These are phyloP conservation scores for Stylosanthes scabra DNA, from an alignment of 331 rosid species.

Conservation along the genomic window DNA sequence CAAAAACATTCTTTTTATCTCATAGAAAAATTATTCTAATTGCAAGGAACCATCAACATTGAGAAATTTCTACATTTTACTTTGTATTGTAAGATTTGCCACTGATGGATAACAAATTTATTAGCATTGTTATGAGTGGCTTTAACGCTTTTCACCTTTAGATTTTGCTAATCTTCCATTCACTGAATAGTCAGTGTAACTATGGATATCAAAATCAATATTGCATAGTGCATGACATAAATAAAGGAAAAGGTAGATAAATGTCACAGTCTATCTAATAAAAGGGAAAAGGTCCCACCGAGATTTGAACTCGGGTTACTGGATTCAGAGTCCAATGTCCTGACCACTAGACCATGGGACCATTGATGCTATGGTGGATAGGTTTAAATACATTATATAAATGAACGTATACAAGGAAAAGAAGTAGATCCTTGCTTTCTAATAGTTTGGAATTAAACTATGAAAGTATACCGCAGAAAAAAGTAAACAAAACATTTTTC, in stretches of 20 bases:
- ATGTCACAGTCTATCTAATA: neutral
- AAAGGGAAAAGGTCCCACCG: constrained; percentile 70
- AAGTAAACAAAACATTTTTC: no score
- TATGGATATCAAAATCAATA: neutral
- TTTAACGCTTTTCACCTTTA: neutral
- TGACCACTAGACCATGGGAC: constrained; percentile 98
- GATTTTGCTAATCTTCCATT: neutral
- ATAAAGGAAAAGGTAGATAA: no score
- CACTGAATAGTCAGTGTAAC: neutral
- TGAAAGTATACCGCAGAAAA: no score
- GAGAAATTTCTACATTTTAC: neutral
- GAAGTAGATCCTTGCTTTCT: neutral
- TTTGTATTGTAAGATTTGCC: neutral
- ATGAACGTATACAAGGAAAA: no score
- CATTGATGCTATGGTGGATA: neutral
- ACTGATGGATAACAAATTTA: neutral
- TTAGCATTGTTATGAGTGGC: neutral
- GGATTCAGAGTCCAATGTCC: constrained; percentile 99
- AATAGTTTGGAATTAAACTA: no score
- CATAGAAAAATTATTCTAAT: constrained; percentile 25
- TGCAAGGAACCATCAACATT: constrained; percentile 28
- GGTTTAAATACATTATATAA: no score
- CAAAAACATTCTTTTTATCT: constrained; percentile 33
- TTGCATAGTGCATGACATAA: no score
- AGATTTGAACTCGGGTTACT: constrained; percentile 98